A percentile compares a stretch with the other conserved stretches of the same genome.
phyloP scores from a whole-genome alignment of 352 stramenopile genomes.

The Phytophthora crassamura region DNA sequence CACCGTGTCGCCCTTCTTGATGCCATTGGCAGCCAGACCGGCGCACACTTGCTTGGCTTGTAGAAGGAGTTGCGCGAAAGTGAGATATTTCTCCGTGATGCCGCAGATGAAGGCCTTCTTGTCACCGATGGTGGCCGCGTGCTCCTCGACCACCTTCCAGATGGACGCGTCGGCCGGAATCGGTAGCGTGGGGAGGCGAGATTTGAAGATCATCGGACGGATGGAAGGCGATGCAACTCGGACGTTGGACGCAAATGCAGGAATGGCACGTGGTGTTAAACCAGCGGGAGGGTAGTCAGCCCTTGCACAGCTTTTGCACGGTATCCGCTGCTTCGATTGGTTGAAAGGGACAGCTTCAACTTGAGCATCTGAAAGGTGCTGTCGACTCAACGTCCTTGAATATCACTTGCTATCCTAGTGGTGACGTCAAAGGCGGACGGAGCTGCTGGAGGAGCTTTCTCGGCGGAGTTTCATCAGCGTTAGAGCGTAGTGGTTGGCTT shows the following conservation, averaged over 20 bases:
- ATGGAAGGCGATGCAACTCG: constrained; percentile 6
- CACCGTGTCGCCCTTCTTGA: constrained; percentile 65
- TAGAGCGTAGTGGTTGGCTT: no score
- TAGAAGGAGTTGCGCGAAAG: constrained; percentile 43
- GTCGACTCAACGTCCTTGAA: constrained; percentile 25
- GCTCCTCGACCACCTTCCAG: constrained; percentile 49
- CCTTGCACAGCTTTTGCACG: constrained; percentile 9
- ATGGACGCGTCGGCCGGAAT: constrained; percentile 50
- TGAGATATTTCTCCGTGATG: constrained; percentile 47
- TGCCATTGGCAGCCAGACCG: constrained; percentile 44
- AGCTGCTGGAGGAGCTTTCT: not conserved
- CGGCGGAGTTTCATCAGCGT: no score
- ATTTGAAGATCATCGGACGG: constrained; percentile 52
- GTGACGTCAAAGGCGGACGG: constrained; percentile 3
- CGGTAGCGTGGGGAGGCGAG: constrained; percentile 27
- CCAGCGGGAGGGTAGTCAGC: constrained; percentile 4
- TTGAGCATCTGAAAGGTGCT: constrained; percentile 17
- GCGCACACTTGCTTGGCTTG: constrained; percentile 41
- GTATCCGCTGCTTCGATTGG: constrained; percentile 18
- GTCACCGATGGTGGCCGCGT: constrained; percentile 33
- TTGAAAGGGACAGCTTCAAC: constrained; percentile 27
- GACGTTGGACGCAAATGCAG: constrained; percentile 24
- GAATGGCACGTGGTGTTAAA: constrained; percentile 36
- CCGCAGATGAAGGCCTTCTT: constrained; percentile 54
- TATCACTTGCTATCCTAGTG: not conserved